Evolutionary conservation across 805 yeast species (phyloP).

Genomic region (Ogataea allantospora): DNA sequence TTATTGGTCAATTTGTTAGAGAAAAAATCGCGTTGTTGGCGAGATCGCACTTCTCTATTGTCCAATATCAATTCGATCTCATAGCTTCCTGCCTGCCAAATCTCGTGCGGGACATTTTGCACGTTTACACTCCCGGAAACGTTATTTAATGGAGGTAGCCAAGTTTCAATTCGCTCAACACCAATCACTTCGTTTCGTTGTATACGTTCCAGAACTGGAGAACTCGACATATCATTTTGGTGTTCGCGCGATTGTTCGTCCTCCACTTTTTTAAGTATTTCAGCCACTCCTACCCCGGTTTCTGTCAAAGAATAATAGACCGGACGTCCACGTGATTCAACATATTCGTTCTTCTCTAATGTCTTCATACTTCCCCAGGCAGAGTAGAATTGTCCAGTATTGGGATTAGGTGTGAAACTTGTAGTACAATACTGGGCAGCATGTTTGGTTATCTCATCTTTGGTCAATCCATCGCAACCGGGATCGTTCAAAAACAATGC

Average conservation of each 20-base stretch:
- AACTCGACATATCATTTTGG: constrained; percentile 11
- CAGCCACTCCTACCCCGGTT: constrained; percentile 64
- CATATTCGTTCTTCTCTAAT: constrained; percentile 57
- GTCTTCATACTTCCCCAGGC: constrained; percentile 76
- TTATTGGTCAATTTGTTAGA: constrained; percentile 46
- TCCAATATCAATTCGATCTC: constrained; percentile 67
- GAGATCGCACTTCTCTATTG: constrained; percentile 76
- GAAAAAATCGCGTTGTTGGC: constrained; percentile 69
- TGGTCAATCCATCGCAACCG: constrained; percentile 55
- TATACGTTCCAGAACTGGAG: constrained; percentile 14
- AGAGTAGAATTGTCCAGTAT: constrained; percentile 61
- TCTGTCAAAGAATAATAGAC: constrained; percentile 63
- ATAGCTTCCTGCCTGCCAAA: constrained; percentile 64
- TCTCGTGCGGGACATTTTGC: constrained; percentile 32
- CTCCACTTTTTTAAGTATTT: constrained; percentile 49
- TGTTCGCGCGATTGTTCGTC: constrained; percentile 12
- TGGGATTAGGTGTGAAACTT: constrained; percentile 58
- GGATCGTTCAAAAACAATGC: constrained; percentile 53
- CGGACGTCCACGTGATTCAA: constrained; percentile 57
- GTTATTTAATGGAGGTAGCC: constrained; percentile 6
- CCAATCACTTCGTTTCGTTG: neutral
- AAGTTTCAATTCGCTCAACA: constrained; percentile 5
- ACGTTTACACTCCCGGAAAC: constrained; percentile 5
- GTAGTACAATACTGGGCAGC: constrained; percentile 58
- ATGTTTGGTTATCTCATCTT: constrained; percentile 50